Conservation (phyloP, 1,139 yeast genomes). For the Yamadazyma blattariae region DNA sequence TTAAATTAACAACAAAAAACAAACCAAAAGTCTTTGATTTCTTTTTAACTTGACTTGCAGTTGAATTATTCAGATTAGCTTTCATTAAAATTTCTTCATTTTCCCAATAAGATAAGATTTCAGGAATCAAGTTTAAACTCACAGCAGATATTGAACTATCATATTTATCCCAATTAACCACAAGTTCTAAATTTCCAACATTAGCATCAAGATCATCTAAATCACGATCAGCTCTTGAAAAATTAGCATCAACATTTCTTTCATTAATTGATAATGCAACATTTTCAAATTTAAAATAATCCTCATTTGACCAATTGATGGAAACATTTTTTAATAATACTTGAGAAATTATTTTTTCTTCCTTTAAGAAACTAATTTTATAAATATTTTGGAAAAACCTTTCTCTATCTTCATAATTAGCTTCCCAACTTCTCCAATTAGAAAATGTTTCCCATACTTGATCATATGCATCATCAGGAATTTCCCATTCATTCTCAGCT, state of each 20-base stretch:
- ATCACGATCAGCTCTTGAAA: constrained; percentile 9
- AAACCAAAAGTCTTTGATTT: constrained; percentile 3
- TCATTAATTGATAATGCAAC: constrained; percentile 1
- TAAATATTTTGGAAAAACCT: constrained; percentile 50
- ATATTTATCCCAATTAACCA: constrained; percentile 21
- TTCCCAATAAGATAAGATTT: not conserved
- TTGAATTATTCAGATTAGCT: not conserved
- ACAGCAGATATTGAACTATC: constrained; percentile 21
- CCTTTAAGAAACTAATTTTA: constrained; percentile 8
- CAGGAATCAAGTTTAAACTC: constrained; percentile 3
- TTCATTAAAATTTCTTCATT: no score
- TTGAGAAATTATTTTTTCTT: constrained; percentile 9
- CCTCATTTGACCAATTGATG: constrained; percentile 4
- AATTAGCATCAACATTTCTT: constrained; percentile 7
- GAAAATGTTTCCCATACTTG: constrained; percentile 59
- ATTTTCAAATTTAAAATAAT: constrained; percentile 3
- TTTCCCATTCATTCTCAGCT: constrained; percentile 25
- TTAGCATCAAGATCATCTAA: constrained; percentile 13
- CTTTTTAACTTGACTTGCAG: not conserved
- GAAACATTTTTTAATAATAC: constrained; percentile 6
- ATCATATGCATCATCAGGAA: constrained; percentile 52
- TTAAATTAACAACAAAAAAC: constrained; percentile 5
- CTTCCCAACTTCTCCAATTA: constrained; percentile 94
- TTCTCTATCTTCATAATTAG: constrained; percentile 44
- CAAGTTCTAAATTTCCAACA: constrained; percentile 12